Base-by-base conservation (phyloP, 2,329 filamentous ascomycete genomes). In the Ophiostoma montium region DNA sequence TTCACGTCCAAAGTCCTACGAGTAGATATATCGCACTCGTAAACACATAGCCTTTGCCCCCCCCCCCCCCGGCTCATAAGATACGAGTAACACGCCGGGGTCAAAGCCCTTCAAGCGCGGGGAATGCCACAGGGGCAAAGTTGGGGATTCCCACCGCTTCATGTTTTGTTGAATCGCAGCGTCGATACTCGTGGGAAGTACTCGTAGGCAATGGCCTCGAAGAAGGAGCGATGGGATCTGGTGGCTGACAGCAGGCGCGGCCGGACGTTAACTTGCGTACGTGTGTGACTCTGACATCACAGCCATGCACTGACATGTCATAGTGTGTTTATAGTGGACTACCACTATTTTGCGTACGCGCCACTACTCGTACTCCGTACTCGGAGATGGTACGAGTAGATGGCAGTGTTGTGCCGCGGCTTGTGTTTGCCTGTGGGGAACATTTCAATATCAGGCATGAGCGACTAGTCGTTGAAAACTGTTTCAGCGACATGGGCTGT, bases 81-180 rank as follows among this genome's bases (percentile, higher is more conserved):
- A n/a, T 16, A n/a, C 10, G 23, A 31, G n/a, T n/a, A n/a, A n/a
- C n/a, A n/a, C n/a, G 44, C 44, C 31, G 42, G 19, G 35, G 38
- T 19, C 27, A 45, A 21, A 39, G 45, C 16, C 32, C 27, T 21
- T 33, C 35, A 39, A 51, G 46, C 9, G 35, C 23, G 33, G 35
- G 32, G 12, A 31, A 23, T 30, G 27, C 27, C 39, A 45, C 23
- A 19, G 38, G 31, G 30, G 36, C 16, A 23, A n/a, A 23, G 43
- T 49, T 47, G 50, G 47, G 50, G 33, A 46, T 21, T 50, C 50
- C 47, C 47, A 52, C 39, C 50, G 47, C 43, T 23, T 49, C 43
- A 18, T 32, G 43, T 52, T 52, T 50, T 50, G 50, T 52, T 52
- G 50, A 52, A 50, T 33, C 42, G n/a, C n/a, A 43, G 39, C 9